Percentiles rank a stretch among this genome's conserved stretches.
Evolutionary conservation across 345 rosid genomes (phyloP).

Genomic region (Eucalyptus pumila): DNA sequence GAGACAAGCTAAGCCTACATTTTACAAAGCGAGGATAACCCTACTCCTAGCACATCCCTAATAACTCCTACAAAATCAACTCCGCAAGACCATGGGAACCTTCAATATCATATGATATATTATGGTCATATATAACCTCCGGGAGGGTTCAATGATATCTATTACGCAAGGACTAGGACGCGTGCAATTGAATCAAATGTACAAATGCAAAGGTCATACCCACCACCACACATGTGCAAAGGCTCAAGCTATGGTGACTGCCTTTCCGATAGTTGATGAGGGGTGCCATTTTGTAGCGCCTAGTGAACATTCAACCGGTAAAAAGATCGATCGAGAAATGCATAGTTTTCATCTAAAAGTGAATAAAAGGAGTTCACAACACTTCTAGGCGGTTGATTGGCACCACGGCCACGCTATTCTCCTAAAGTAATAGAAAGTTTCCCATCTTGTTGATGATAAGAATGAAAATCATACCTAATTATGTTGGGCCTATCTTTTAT

Average conservation of each 20-base stretch:
- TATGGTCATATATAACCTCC: not conserved
- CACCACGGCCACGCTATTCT: not conserved
- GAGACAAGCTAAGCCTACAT: not conserved
- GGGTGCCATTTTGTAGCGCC: not conserved
- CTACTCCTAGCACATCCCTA: not conserved
- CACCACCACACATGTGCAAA: conserved; percentile 16
- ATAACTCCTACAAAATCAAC: not conserved
- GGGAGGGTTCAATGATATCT: not conserved
- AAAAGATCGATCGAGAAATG: not conserved
- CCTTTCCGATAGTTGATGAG: conserved; percentile 7
- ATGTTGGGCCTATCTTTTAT: not conserved
- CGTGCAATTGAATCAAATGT: conserved; percentile 19
- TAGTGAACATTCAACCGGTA: not conserved
- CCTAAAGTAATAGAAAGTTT: not conserved
- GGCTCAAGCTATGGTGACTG: conserved; percentile 21
- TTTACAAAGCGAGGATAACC: not conserved
- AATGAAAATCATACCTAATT: not conserved
- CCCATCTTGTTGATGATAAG: not conserved
- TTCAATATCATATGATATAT: not conserved
- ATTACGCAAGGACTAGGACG: not conserved
- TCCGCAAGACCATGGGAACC: not conserved
- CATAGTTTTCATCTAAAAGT: not conserved
- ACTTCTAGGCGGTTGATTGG: not conserved
- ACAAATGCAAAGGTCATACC: not conserved
- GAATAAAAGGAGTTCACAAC: not conserved